A percentile compares a stretch with the other conserved stretches of the same genome.
Conservation (phyloP, 1,139 yeast species). For the Debaryomycetaceae sp. region DNA sequence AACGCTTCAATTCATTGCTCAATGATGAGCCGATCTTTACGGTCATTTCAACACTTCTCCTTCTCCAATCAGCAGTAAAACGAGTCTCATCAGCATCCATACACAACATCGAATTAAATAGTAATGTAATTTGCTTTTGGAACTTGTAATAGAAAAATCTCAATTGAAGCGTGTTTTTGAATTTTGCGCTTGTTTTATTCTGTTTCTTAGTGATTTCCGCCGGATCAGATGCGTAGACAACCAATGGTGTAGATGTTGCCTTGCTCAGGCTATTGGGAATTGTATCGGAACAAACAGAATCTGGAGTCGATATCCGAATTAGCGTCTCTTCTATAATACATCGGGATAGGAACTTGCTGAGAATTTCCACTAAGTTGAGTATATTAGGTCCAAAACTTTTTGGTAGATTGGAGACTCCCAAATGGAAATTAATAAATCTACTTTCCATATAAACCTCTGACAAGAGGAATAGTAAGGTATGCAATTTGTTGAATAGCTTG, state of each 20-base stretch:
- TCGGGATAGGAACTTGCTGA: conserved; percentile 47
- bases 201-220: conserved; percentile 25
- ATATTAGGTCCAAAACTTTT: conserved; percentile 32
- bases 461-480: conserved; percentile 41
- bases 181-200: conserved; percentile 49
- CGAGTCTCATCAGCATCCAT: conserved; percentile 46
- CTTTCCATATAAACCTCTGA: conserved; percentile 56
- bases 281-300: conserved; percentile 45
- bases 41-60: conserved; percentile 40
- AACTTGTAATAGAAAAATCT: conserved; percentile 50
- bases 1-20: conserved; percentile 20
- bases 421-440: conserved; percentile 41
- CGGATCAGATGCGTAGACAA: conserved; percentile 30
- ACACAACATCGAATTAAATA: conserved; percentile 37
- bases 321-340: conserved; percentile 55
- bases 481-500: conserved; percentile 27
- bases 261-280: conserved; percentile 23
- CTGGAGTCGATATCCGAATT: conserved; percentile 47
- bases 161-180: conserved; percentile 58
- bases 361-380: conserved; percentile 19
- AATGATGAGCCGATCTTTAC: conserved; percentile 32
- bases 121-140: conserved; percentile 46
- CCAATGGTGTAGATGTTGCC: conserved; percentile 34
- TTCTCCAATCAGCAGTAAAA: conserved; percentile 28
- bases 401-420: conserved; percentile 39